phyloP scores from a whole-genome alignment of 495 filamentous ascomycete genomes.

The Physcia stellaris region DNA sequence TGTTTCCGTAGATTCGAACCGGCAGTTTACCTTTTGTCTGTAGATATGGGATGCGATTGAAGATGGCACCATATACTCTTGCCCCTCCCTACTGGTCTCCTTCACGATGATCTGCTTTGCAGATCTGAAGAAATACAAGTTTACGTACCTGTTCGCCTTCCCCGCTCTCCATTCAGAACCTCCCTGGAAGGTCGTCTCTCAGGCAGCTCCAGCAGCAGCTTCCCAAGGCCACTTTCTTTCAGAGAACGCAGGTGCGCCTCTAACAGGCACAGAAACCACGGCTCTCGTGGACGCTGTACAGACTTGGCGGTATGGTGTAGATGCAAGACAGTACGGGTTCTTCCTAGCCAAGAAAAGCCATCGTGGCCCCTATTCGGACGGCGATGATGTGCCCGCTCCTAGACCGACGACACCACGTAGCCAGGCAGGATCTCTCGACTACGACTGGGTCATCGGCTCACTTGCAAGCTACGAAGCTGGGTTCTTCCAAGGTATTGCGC shows the following conservation, averaged over 20 bases:
- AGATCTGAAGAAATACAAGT: slow-evolving; percentile 90
- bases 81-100: slow-evolving; percentile 76
- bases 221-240: slow-evolving; percentile 15
- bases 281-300: slow-evolving; percentile 64
- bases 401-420: slow-evolving; percentile 25
- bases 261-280: slow-evolving; percentile 54
- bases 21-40: slow-evolving; percentile 2
- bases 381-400: slow-evolving; percentile 10
- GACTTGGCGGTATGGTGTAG: slow-evolving; percentile 70
- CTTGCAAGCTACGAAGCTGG: slow-evolving; percentile 69
- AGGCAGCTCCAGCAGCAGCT: background rate
- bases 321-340: slow-evolving; percentile 78
- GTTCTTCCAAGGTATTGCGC: slow-evolving; percentile 61
- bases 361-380: slow-evolving; percentile 1
- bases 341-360: slow-evolving; percentile 73
- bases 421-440: slow-evolving; percentile 35
- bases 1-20: background rate
- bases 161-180: slow-evolving; percentile 83
- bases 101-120: slow-evolving; percentile 88
- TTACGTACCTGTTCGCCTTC: slow-evolving; percentile 90
- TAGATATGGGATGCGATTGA: slow-evolving; percentile 96
- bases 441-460: slow-evolving; percentile 59
- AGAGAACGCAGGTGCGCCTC: slow-evolving; percentile 20
- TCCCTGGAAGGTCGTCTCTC: slow-evolving; percentile 44
- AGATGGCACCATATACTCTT: slow-evolving; percentile 89